Evolutionary conservation across 371 early-diverging fungal genomes (phyloP).

Genomic region (Mortierella sp.): DNA sequence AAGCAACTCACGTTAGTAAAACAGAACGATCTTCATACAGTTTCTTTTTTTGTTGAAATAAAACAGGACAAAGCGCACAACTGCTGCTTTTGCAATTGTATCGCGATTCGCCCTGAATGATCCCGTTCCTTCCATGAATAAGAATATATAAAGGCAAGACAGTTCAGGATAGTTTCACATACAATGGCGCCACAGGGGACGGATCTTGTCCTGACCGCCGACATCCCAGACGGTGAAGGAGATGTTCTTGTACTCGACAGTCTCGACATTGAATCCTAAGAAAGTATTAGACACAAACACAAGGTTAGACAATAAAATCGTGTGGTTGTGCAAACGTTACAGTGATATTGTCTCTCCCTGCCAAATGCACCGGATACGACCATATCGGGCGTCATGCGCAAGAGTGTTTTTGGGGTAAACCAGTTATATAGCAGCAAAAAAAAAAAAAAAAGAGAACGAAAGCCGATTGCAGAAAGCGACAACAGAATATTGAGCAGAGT

Average conservation of each 20-base stretch:
- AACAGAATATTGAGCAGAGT: not conserved
- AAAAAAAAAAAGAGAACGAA: not conserved
- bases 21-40: too few species aligned
- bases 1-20: constrained; percentile 10
- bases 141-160: too few species aligned
- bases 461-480: not conserved
- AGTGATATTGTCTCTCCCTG: too few species aligned
- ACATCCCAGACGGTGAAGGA: constrained; percentile 98
- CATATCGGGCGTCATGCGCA: too few species aligned
- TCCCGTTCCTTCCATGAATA: too few species aligned
- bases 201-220: constrained; percentile 97
- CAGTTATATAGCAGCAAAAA: constrained; percentile 2
- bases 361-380: too few species aligned
- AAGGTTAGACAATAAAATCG: too few species aligned
- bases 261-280: constrained; percentile 97
- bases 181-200: constrained; percentile 92
- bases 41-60: too few species aligned
- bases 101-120: too few species aligned
- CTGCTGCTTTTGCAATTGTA: too few species aligned
- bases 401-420: not conserved
- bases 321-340: too few species aligned
- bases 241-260: constrained; percentile 97
- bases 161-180: constrained; percentile 32
- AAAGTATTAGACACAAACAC: not conserved
- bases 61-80: too few species aligned